Conservation (phyloP, 2,329 filamentous ascomycete species). For the Cadophora malorum region DNA sequence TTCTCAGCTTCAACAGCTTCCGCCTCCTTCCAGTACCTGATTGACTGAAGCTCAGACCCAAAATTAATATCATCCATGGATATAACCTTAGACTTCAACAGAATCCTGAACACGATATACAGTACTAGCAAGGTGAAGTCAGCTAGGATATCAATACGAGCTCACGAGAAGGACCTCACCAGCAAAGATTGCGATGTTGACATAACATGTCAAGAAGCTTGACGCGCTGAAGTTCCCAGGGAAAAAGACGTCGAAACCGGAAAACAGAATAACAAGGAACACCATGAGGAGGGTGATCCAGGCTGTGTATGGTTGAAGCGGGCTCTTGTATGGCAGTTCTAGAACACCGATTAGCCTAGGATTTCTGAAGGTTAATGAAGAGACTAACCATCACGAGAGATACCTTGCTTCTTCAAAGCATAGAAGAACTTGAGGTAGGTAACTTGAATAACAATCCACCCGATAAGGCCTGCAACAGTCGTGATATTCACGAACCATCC, state of each 20-base stretch:
- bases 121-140: neutral
- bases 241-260: constrained; percentile 76
- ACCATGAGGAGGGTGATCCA: constrained; percentile 50
- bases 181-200: constrained; percentile 44
- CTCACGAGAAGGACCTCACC: neutral
- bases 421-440: too few species aligned
- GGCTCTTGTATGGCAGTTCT: constrained; percentile 55
- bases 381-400: constrained; percentile 47
- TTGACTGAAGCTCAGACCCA: constrained; percentile 21
- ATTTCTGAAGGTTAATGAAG: neutral
- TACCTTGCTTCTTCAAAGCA: constrained; percentile 51
- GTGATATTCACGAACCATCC: too few species aligned
- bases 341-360: neutral
- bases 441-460: too few species aligned
- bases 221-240: constrained; percentile 65
- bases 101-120: constrained; percentile 59
- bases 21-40: constrained; percentile 35
- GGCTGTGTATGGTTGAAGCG: constrained; percentile 67
- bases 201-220: constrained; percentile 69
- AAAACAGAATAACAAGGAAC: constrained; percentile 40
- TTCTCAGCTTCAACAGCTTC: constrained; percentile 22
- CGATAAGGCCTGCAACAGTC: too few species aligned
- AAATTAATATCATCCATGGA: constrained; percentile 47
- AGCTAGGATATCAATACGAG: too few species aligned
- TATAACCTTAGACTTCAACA: constrained; percentile 45